Conservation (phyloP, 768 basidiomycete genomes). For the Phlegmacium glaucopus region DNA sequence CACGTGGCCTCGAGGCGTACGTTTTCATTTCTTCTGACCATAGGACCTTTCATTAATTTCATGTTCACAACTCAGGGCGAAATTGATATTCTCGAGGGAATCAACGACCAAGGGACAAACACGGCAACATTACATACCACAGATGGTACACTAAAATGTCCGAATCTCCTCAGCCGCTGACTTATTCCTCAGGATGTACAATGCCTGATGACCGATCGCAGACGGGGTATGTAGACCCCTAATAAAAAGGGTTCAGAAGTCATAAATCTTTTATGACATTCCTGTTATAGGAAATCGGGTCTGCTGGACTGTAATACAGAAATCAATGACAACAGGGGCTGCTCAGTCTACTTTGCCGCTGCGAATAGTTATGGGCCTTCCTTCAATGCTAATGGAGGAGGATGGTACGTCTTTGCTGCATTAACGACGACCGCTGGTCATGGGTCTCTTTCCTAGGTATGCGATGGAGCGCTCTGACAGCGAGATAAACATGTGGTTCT, state of each 20-base stretch:
- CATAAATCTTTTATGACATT: background rate
- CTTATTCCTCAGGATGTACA: slow-evolving; percentile 33
- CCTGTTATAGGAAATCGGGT: slow-evolving; percentile 23
- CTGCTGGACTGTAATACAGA: slow-evolving; percentile 41
- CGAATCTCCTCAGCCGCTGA: background rate
- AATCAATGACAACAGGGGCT: slow-evolving; percentile 47
- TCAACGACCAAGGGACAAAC: slow-evolving; percentile 54
- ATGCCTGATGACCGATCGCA: slow-evolving; percentile 37
- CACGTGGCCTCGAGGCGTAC: slow-evolving; percentile 27
- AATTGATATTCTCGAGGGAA: slow-evolving; percentile 52
- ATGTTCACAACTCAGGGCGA: slow-evolving; percentile 30
- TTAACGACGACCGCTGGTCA: background rate
- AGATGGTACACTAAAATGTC: slow-evolving; percentile 25
- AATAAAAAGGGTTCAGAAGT: background rate
- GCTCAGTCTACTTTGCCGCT: slow-evolving; percentile 38
- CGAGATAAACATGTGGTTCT: slow-evolving; percentile 63
- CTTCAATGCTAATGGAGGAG: slow-evolving; percentile 59
- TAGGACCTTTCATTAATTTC: background rate
- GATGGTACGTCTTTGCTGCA: slow-evolving; percentile 39
- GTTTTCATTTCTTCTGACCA: background rate
- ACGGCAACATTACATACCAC: slow-evolving; percentile 54
- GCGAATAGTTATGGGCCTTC: slow-evolving; percentile 45
- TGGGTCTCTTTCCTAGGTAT: slow-evolving; percentile 31
- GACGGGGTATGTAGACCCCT: slow-evolving; percentile 32
- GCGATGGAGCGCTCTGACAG: slow-evolving; percentile 48